These are phyloP conservation scores for Tuber calosporum DNA, from an alignment of 495 filamentous ascomycete genomes.

Conservation along the genomic window DNA sequence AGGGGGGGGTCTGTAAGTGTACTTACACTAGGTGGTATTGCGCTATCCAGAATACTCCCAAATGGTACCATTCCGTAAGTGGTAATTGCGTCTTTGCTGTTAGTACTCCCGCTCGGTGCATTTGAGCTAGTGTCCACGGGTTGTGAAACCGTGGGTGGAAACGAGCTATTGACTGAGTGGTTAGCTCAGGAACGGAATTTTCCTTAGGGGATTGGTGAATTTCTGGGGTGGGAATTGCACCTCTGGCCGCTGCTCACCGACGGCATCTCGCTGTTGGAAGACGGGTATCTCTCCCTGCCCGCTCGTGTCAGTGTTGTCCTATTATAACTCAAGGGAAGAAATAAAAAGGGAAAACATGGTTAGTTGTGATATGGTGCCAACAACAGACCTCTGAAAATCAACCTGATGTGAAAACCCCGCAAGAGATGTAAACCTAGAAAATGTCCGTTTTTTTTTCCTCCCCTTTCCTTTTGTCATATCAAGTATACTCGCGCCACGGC, in stretches of 20 bases:
- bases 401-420: background rate
- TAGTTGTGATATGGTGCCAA: too few species aligned
- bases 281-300: background rate
- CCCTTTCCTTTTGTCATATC: too few species aligned
- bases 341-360: background rate
- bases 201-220: background rate
- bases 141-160: background rate
- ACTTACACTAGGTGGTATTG: background rate
- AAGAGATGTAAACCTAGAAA: background rate
- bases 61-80: background rate
- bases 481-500: too few species aligned
- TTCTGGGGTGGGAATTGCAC: background rate
- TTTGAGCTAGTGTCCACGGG: too few species aligned
- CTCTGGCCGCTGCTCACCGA: background rate
- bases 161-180: background rate
- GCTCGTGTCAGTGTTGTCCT: background rate
- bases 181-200: background rate
- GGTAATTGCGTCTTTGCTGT: background rate
- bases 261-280: background rate
- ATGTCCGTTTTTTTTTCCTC: background rate
- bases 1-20: background rate
- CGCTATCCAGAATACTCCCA: background rate
- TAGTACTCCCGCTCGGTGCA: background rate
- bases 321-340: background rate
- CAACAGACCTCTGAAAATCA: background rate